Base-by-base conservation (phyloP, 1,139 yeast species). In the Suhomyces bribrorum region DNA sequence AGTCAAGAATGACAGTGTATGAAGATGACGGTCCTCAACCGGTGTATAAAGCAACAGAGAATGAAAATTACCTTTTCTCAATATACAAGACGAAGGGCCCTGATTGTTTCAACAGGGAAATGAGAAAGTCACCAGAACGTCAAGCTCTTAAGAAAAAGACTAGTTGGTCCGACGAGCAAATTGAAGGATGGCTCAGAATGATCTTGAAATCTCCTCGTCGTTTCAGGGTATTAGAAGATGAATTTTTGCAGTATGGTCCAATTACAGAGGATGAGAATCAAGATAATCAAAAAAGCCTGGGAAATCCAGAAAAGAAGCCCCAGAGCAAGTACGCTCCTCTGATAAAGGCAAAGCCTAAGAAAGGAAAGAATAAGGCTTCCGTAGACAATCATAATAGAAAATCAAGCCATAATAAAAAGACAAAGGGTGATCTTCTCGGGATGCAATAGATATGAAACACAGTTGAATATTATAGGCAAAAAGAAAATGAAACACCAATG, bases 131-230 rank as follows among this genome's bases (percentile, higher is more conserved):
- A 0, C 61, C 69, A 27, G 59, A 54, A 7, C 70, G 97, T 40
- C 63, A 65, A 20, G 75, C 72, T 15, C 62, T 88, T 53, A 78
- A 74, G 48, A 54, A 59, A 12, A 64, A 66, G 26, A 76, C 83
- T 0, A 69, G 69, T 1, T 86, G 95, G 96, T 70, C 89, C 0
- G 92, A 89, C 57, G 96, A 87, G 54, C 95, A 88, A 57, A 78
- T 90, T 32, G 97, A 90, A 66, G 96, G 96, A 0, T 90, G 97
- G 97, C 83, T 85, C 1, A 66, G 85, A 43, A 84, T 86, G 83
- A 59, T 89, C 24, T 73, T 77, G 34, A 77, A 77, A 48, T 77
- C 82, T 32, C 89, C 94, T 0, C 64, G 72, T 36, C 66, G 86
- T 42, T 82, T 74, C 45, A 74, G 73, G 46, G 44, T 77, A 5